Base-by-base conservation (phyloP, 1,284 basidiomycete species). In the Cystobasidiaceae sp. region DNA sequence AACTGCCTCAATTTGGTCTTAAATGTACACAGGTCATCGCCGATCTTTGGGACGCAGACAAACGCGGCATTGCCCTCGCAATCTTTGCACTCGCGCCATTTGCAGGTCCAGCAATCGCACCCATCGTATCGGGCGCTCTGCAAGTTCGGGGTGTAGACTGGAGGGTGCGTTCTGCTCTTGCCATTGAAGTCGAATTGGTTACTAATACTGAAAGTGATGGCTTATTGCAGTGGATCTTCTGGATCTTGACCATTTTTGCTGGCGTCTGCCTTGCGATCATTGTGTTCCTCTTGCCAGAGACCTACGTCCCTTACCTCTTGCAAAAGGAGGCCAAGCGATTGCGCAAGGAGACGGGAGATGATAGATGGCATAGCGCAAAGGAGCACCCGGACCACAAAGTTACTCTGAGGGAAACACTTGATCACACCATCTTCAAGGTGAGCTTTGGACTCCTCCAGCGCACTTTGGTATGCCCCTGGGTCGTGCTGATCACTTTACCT, bases 71-170 rank as follows among this genome's bases (percentile, higher is more conserved):
- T 59, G 87, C 88, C 0, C 78, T 89, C 60, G 83, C 84, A 15
- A 74, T 86, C 52, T 89, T 88, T 72, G 81, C 84, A 0, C 74
- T 88, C 5, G 86, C 87, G 3, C 89, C 89, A 0, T 90, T 58
- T 21, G 34, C 34, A 66, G 28, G 80, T 4, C 80, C 80, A 0
- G 77, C 76, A 0, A 67, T 80, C 25, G 87, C 85, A 0, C 88
- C 88, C 0, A 82, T 85, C 39, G 82, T 87, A 11, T 82, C 82
- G 44, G 85, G 88, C 9, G 81, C 77, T 72, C 83, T 84, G 70
- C 65, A 73, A 2, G 80, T 81, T 13, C 73, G 77, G 1, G 80
- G 79, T 6, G 76, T 79, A 0, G 68, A 70, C 37, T 90, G 85
- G 84, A 56, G 54, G n/a, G 54, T 56, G 17, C 41, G 54, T 56